Base-by-base conservation (phyloP, 257 asterid genomes). In the Rauvolfia tetraphylla region DNA sequence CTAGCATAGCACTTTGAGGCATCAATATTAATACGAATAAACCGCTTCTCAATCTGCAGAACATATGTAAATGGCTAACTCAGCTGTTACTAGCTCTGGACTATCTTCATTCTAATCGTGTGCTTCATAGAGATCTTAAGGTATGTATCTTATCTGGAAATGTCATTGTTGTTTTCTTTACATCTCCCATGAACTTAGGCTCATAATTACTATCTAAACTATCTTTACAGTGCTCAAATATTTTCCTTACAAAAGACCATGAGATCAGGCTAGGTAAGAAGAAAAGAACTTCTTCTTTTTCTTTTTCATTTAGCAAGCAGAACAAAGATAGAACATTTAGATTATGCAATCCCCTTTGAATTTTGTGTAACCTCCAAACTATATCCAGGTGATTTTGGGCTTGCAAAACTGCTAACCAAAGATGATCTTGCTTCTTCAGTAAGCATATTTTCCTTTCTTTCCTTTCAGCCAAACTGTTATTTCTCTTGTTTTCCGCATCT, bases 101-200 rank as follows among this genome's bases (percentile, higher is more conserved):
- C 79, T 94, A 94, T 82, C 97, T 94, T 84, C 98, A 94, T 79
- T 86, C 96, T 3, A 92, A 88, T 38, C 91, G 85, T 31, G 88
- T 94, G 44, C 95, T 94, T 82, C 98, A 94, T 71, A 72, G 98
- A 82, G 98, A 92, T 89, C 89, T 94, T 36, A 92, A 94, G 95
- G 97, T 94, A 81, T 65, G 22, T 42, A 31, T 67, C 0, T 27
- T 2, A 33, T 36, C 17, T 29, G 8, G 20, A 29, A n/a, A 20
- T n/a, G 18, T 72, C 14, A 14, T 41, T 27, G 0, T 36, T 29
- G 23, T 4, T 34, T 29, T 15, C 6, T 68, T 56, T 68, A 25
- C 3, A 5, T 14, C 20, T 57, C 3, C 53, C 34, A 14, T 46
- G 25, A 68, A 48, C 44, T 4, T 65, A 48, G 13, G 38, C 25